phyloP scores from a whole-genome alignment of 345 rosid genomes.

The Gossypium raimondii region DNA sequence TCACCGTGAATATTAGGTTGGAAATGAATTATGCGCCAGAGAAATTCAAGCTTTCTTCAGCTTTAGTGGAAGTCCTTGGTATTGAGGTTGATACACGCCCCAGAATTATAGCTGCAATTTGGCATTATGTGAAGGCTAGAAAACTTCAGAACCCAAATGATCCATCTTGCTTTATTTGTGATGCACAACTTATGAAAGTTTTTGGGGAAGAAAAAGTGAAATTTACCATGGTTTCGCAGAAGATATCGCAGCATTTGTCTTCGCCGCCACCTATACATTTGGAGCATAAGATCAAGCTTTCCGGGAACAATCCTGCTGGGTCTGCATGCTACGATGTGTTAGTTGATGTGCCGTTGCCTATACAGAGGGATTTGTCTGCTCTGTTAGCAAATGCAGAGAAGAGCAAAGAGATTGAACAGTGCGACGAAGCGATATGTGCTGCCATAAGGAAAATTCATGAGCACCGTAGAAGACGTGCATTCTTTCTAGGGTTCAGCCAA shows the following conservation, averaged over 20 bases:
- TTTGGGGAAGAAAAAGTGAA: slow-evolving; percentile 87
- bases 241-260: slow-evolving; percentile 71
- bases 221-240: slow-evolving; percentile 87
- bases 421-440: slow-evolving; percentile 89
- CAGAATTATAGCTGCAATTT: slow-evolving; percentile 90
- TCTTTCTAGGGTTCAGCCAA: slow-evolving; percentile 95
- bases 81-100: slow-evolving; percentile 96
- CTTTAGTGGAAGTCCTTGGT: slow-evolving; percentile 91
- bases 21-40: slow-evolving; percentile 94
- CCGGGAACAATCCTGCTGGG: slow-evolving; percentile 75
- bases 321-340: slow-evolving; percentile 93
- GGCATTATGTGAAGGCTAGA: slow-evolving; percentile 99
- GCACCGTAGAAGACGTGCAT: slow-evolving; percentile 85
- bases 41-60: slow-evolving; percentile 87
- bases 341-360: slow-evolving; percentile 88
- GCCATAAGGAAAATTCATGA: slow-evolving; percentile 92
- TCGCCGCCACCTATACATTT: slow-evolving; percentile 91
- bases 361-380: slow-evolving; percentile 81
- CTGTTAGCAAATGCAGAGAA: slow-evolving; percentile 89
- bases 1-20: slow-evolving; percentile 64
- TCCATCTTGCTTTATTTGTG: slow-evolving; percentile 80
- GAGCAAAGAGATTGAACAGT: slow-evolving; percentile 91
- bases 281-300: slow-evolving; percentile 87
- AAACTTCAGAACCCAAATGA: slow-evolving; percentile 88
- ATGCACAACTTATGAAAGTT: slow-evolving; percentile 79